Evolutionary conservation across 257 asterid species (phyloP), one percentile per base, ranked within the genome.

Genomic region (Solanum piurae): DNA sequence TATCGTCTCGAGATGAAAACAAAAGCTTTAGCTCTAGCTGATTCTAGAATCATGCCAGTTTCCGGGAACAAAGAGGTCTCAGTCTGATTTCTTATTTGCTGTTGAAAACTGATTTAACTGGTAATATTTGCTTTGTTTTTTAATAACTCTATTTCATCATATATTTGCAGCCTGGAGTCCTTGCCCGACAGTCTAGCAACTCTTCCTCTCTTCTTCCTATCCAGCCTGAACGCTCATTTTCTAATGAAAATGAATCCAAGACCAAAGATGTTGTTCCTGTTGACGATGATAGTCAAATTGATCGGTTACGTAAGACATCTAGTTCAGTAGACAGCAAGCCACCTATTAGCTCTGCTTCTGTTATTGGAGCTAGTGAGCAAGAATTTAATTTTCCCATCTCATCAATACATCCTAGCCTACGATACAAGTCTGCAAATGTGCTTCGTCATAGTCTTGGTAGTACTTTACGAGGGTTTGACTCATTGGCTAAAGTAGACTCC

Each of bases 361-460:
- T 49, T 49, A 14, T 49, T 5, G 58, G 58, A 49, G 3, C 58
- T 49, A 49, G 60, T 52, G 0, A 16, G 23, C 1, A 86, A 40
- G 77, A 68, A 42, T 86, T 94, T 64, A 85, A 36, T 90, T 89
- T 86, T 86, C 72, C 91, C 6, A 80, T 73, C 87, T 52, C 90
- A 72, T 72, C 80, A 77, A 34, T 88, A 82, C 91, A 66, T 38
- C 87, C 80, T 80, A 73, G 37, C 49, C 90, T 68, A 83, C 91
- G 83, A 36, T 44, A 25, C 88, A 93, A 91, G 84, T 31, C 87
- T 73, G 94, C 85, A 4, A 95, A 91, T 90, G 90, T 94, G 11
- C 98, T 96, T 66, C 90, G 93, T 84, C 94, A 95, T 79, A 90
- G 94, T 91, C 98, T 95, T 87, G 91, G 92, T 86, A 86, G 89